Base-by-base conservation (phyloP, 257 asterid species). In the Jacaranda copaia region DNA sequence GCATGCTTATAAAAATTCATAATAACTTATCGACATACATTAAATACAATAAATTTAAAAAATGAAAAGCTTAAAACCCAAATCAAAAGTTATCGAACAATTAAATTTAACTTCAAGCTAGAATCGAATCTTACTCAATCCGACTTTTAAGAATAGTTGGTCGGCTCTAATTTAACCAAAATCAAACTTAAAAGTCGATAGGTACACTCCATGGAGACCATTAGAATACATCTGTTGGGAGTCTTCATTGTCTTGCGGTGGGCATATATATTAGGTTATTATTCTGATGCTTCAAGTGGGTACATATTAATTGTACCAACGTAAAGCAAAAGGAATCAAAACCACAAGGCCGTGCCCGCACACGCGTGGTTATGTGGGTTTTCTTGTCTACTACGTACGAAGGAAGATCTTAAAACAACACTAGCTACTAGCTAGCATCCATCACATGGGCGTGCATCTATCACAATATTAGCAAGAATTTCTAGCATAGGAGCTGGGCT, bases 301-400 rank as follows among this genome's bases (percentile, higher is more conserved):
- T 70, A 0, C 52, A 71, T 86, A 79, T 72, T 59, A 68, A 10
- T 14, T 4, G 32, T 15, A 16, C 9, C 7, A 16, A 6, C 19
- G 3, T n/a, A 15, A 76, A 70, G 55, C 39, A 69, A 75, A 79
- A 53, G n/a, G 16, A 46, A 61, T 58, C 10, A 79, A 72, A 12
- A 20, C 43, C 48, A 66, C 69, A 53, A 66, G 61, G 8, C 5
- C 46, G 3, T 15, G 2, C 14, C 10, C 13, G 74, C 81, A 70
- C 84, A 82, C 85, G 83, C 91, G 82, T 82, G 90, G 81, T 46
- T 75, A 73, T 81, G 86, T 80, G 76, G 86, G 86, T 77, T 60
- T 64, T 75, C 42, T 19, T 88, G 89, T 83, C 32, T 25, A 25
- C 32, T 25, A 25, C 2, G 32, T 25, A 25, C 32, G 2, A 25